These are phyloP conservation scores for Pleochaeta shiraiana DNA, from an alignment of 2,329 filamentous ascomycete species.

Conservation along the genomic window DNA sequence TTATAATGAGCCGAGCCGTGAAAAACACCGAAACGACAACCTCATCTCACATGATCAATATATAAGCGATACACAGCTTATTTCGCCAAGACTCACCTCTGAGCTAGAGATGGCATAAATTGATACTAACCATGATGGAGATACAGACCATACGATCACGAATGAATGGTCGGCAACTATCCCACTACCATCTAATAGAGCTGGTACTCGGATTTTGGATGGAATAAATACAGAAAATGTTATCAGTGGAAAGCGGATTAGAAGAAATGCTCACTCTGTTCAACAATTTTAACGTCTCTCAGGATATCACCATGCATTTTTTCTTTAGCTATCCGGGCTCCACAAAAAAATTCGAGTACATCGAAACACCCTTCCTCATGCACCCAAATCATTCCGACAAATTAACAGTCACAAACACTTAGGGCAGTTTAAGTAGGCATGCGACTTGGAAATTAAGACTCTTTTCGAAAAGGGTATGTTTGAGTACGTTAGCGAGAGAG, in stretches of 20 bases:
- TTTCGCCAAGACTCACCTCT: background rate
- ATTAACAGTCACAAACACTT: background rate
- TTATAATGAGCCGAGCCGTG: background rate
- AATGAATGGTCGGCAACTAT: background rate
- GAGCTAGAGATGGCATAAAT: background rate
- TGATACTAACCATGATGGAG: background rate
- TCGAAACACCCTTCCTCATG: background rate
- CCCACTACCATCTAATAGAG: background rate
- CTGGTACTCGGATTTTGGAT: background rate
- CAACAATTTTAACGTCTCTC: background rate
- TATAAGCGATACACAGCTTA: background rate
- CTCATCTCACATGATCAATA: background rate
- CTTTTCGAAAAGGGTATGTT: background rate
- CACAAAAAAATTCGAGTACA: background rate
- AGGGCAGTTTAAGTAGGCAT: background rate
- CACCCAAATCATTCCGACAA: background rate
- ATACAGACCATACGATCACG: background rate
- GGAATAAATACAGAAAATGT: background rate
- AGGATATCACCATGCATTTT: conserved; percentile 1
- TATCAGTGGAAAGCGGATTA: background rate
- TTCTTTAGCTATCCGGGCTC: no score
- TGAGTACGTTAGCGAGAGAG: background rate
- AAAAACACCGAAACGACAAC: background rate
- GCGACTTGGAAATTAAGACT: background rate
- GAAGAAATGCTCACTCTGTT: background rate